A percentile compares a stretch with the other conserved stretches of the same genome.
Conservation (phyloP, 805 yeast species). For the Wickerhamiella sergipiensis region DNA sequence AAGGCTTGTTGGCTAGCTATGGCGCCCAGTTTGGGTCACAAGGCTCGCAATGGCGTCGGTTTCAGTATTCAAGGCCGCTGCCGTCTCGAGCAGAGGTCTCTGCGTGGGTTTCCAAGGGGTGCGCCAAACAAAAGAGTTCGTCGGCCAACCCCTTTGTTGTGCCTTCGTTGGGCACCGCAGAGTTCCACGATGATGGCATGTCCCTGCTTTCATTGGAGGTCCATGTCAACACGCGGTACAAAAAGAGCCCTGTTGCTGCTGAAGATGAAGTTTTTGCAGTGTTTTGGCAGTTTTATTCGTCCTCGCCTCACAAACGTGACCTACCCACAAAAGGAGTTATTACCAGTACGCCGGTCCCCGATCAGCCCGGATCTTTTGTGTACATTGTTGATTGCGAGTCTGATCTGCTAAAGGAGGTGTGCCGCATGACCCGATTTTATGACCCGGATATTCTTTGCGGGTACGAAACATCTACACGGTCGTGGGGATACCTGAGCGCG, state of each 20-base stretch:
- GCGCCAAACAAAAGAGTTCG: neutral
- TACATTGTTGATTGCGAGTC: slow-evolving; percentile 30
- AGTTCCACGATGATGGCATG: slow-evolving; percentile 25
- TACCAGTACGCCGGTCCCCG: slow-evolving; percentile 14
- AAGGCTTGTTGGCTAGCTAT: neutral
- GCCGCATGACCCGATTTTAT: slow-evolving; percentile 39
- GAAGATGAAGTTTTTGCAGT: slow-evolving; percentile 45
- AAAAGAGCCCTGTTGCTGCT: slow-evolving; percentile 49
- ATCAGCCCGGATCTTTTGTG: neutral
- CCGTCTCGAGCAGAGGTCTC: slow-evolving; percentile 9
- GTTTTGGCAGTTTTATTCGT: slow-evolving; percentile 39
- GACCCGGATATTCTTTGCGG: slow-evolving; percentile 89
- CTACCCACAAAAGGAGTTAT: slow-evolving; percentile 4
- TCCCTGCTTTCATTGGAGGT: slow-evolving; percentile 55
- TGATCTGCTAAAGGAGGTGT: slow-evolving; percentile 42
- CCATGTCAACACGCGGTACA: slow-evolving; percentile 41
- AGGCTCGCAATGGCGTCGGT: neutral
- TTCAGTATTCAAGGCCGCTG: slow-evolving; percentile 7
- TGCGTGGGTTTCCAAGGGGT: slow-evolving; percentile 6
- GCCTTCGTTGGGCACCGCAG: slow-evolving; percentile 7
- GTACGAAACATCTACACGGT: slow-evolving; percentile 60
- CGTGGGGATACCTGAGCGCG: slow-evolving; percentile 86
- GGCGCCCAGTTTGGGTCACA: neutral
- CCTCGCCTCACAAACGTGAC: neutral
- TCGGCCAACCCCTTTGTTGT: slow-evolving; percentile 1